phyloP scores from a whole-genome alignment of 108 stramenopile genomes.

The Nitzschia palea region DNA sequence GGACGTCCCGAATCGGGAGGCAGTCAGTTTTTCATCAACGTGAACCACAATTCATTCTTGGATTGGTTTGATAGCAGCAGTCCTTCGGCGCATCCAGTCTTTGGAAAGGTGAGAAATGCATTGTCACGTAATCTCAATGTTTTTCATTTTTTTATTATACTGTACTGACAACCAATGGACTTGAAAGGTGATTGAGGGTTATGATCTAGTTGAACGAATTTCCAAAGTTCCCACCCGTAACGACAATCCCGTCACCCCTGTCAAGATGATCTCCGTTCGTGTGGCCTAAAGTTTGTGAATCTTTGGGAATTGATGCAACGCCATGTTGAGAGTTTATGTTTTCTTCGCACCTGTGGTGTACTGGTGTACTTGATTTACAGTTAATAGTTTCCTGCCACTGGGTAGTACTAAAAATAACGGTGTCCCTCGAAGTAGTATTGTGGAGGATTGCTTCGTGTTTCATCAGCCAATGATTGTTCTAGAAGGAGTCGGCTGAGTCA shows the following conservation, averaged over 20 bases:
- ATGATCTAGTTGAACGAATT: constrained; percentile 48
- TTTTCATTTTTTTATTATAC: not conserved
- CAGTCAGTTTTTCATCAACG: constrained; percentile 78
- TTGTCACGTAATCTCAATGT: not conserved
- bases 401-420: no score
- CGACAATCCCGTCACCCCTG: constrained; percentile 53
- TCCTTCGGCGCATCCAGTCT: constrained; percentile 69
- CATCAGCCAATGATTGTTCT: no score
- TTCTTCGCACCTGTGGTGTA: no score
- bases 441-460: no score
- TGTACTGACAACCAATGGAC: not conserved
- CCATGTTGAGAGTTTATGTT: no score
- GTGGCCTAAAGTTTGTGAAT: constrained; percentile 41
- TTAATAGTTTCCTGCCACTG: no score
- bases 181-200: constrained; percentile 40
- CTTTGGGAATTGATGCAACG: no score
- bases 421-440: no score
- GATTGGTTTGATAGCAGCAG: constrained; percentile 67
- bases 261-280: constrained; percentile 66
- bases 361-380: no score
- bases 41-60: constrained; percentile 66
- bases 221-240: constrained; percentile 54
- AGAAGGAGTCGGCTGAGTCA: no score
- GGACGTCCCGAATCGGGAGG: constrained; percentile 36
- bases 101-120: constrained; percentile 49